phyloP scores from a whole-genome alignment of 768 basidiomycete genomes.

The Podaxis pistillaris region DNA sequence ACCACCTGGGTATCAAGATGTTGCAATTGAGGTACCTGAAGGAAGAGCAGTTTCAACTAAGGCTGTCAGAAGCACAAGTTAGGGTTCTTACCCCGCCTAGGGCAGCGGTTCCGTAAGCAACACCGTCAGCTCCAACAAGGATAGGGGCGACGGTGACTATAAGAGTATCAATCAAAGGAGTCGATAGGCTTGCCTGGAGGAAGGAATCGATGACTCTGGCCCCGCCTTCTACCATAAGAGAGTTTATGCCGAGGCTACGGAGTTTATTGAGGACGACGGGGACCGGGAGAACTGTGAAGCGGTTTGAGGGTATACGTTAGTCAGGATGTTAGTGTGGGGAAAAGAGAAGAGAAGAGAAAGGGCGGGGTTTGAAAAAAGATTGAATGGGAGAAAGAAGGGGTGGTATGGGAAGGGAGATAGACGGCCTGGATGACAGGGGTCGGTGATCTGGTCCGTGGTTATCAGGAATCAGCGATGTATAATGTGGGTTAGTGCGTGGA shows the following conservation, averaged over 20 bases:
- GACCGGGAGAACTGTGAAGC: conserved; percentile 29
- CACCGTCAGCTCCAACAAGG: conserved; percentile 73
- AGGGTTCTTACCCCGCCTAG: neutral
- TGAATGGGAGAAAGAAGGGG: conserved; percentile 12
- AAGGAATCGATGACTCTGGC: conserved; percentile 79
- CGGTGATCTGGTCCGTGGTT: neutral
- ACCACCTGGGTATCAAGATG: conserved; percentile 29
- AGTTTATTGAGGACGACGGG: conserved; percentile 51
- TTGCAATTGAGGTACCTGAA: conserved; percentile 24
- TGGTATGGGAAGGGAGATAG: conserved; percentile 3
- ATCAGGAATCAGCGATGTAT: neutral
- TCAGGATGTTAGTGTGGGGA: conserved; percentile 19
- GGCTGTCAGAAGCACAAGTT: neutral
- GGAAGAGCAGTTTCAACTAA: neutral
- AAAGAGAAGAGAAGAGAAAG: conserved; percentile 12
- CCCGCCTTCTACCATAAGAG: conserved; percentile 97
- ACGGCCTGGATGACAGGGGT: neutral
- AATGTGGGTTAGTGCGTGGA: neutral
- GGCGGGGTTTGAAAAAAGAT: conserved; percentile 25
- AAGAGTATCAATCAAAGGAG: conserved; percentile 60
- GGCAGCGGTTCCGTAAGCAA: conserved; percentile 42
- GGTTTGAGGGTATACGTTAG: neutral
- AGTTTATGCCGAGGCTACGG: conserved; percentile 53
- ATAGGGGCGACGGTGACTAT: conserved; percentile 86
- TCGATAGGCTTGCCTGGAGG: conserved; percentile 31